Evolutionary conservation across 192 early-diverging fungal species (phyloP), one percentile per base, ranked within the genome.

Genomic region (Backusella circina): DNA sequence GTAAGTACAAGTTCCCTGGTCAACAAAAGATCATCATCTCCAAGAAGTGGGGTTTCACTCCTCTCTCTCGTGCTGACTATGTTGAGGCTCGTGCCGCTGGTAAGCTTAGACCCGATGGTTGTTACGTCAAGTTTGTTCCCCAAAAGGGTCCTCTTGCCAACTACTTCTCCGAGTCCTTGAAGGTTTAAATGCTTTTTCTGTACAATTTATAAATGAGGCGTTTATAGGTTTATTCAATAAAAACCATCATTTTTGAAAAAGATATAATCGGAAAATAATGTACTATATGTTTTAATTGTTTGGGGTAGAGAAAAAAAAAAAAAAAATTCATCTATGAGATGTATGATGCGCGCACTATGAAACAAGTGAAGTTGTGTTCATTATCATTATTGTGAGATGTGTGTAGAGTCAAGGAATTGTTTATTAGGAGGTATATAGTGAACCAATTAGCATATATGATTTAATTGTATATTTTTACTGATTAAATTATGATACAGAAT

Each of bases 21-120:
- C 94, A 94, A 74, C 98, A 98, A 84, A 98, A 97, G 90, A 97
- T 99, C 81, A 92, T 99, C 80, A 85, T 99, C 76, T 99, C 98
- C 84, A 98, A 98, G 90, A 98, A 98, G 87, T 98, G 98, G 98
- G 98, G 98, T 77, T 98, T 99, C 90, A 99, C 98, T 88, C 98
- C 98, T 88, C 87, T 97, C 70, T 87, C 93, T 70, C 93, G 96
- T 77, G 93, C 94, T 81, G 93, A 97, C 78, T 99, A 98, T 85
- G 85, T 91, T 44, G 90, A 84, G 41, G 88, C 87, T 67, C 93
- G 95, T 81, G 81, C 84, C 74, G 88, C 87, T 67, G 94, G 93
- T 70, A 86, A 86, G 61, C 87, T 99, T 73, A 92, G 92, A 83
- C 93, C 94, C 67, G 97, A 99, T 85, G 96, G 96, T 83, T 93